Base-by-base conservation (phyloP, 495 filamentous ascomycete species). In the Penicillium crystallinum region DNA sequence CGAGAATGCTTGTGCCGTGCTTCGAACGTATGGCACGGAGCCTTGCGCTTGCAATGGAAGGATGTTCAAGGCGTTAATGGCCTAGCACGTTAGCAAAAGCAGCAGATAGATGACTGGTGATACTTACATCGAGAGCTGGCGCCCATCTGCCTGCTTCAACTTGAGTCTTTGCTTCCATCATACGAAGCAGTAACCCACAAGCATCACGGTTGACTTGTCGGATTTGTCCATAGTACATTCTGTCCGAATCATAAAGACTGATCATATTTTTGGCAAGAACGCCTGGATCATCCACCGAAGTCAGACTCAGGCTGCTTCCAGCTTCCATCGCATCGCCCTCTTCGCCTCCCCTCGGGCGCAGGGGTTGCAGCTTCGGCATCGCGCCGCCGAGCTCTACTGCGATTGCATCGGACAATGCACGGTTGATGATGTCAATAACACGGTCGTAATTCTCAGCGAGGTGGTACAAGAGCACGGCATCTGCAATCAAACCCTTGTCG, bases 391-490 rank as follows among this genome's bases (percentile, higher is more conserved):
- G 74, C 49, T 95, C 88, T 10, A 90, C 75, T 14, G 87, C 81
- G 52, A 96, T 81, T 27, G 89, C 85, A 64, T 96, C 90, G 19
- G 91, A 91, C 23, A 97, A 75, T n/a, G 90, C 84, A 25, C 89
- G 84, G 67, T 92, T 96, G 55, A 96, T 81, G 56, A 96, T 91
- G 36, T 80, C 71, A 49, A 97, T 82, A 35, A 97, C 95, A 50
- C 81, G 88, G 58, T 97, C 90, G 64, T 95, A 97, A 61, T 99
- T 90, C 59, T 89, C 89, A 0, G 92, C 91, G 31, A 99, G 79
- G 66, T 97, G 91, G 63, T 93, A 97, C 34, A 99, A 73, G 40
- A 99, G 77, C 5, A 97, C 92, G 1, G 95, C 91, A 67, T 99
- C 93, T 6, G 90, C 90, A 1, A 85, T 87, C 33, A 95, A 79